These are phyloP conservation scores for Mimosa bimucronata DNA, from an alignment of 306 rosid species.

Conservation along the genomic window DNA sequence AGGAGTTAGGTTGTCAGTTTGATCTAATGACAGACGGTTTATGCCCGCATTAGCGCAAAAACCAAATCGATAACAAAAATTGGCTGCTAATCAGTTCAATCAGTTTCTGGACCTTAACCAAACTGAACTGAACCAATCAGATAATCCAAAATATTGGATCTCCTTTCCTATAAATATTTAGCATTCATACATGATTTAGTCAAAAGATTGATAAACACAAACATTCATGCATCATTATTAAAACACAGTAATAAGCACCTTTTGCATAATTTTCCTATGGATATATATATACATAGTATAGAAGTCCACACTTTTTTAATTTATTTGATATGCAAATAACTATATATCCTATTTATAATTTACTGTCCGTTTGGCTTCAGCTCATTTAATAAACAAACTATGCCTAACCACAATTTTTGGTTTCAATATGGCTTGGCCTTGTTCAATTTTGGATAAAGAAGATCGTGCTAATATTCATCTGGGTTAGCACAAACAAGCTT, in stretches of 20 bases:
- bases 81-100: not conserved
- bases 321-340: not conserved
- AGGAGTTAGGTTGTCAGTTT: not conserved
- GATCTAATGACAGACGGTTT: not conserved
- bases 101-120: not conserved
- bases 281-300: not conserved
- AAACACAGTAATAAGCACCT: not conserved
- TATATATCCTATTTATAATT: not conserved
- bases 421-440: not conserved
- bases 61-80: too few relatives aligned
- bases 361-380: not conserved
- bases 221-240: not conserved
- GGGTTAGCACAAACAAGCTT: not conserved
- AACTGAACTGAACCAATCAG: not conserved
- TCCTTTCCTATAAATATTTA: not conserved
- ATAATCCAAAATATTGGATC: not conserved
- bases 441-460: not conserved
- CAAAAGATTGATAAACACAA: not conserved
- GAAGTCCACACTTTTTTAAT: not conserved
- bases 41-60: not conserved
- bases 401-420: not conserved
- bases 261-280: not conserved
- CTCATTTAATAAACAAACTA: not conserved
- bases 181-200: not conserved
- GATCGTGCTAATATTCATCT: not conserved